Base-by-base conservation (phyloP, 2,329 filamentous ascomycete genomes). In the Trichoderma pleuroti region DNA sequence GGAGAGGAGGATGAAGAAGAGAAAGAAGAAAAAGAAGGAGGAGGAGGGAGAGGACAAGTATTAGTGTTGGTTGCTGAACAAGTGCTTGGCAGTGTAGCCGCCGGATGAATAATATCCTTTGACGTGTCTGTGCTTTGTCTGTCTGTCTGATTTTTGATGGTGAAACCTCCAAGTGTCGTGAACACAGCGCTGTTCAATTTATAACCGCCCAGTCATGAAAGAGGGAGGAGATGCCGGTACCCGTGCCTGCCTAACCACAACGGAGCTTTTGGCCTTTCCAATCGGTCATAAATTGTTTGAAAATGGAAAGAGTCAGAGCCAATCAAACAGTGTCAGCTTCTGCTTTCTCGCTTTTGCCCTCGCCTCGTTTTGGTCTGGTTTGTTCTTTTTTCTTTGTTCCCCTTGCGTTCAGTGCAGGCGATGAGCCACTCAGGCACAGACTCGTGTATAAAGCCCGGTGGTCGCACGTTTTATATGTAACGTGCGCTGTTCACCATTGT, bases 171-270 rank as follows among this genome's bases (percentile, higher is more conserved):
- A 57, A 30, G 24, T 32, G 28, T 10, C 11, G 5, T 24, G 11
- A 42, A n/a, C 16, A n/a, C 39, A 42, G 39, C 18, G 39, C 8
- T 42, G 18, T 42, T 42, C 16, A n/a, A 1, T 18, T 42, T 42
- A 42, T 49, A 39, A 12, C 10, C 21, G 2, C 46, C 46, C 11
- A 52, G 21, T 52, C 21, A 24, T 52, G 18, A n/a, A 57, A 32
- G 30, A 34, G 30, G 56, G 2, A 59, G 56, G 5, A 21, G 14
- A 82, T 24, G 81, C 77, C 5, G 82, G 82, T 26, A 59, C 5
- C 56, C 56, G 56, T 34, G 10, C 5, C 56, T 52, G 46, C 46
- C 46, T 52, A 52, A 49, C 3, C 42, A 21, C 39, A 24, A 49
- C 12, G 5, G 46, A 49, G 11, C n/a, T 49, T 21, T 49, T 11